Base-by-base conservation (phyloP, 441 rosid species). In the Adansonia grandidieri region DNA sequence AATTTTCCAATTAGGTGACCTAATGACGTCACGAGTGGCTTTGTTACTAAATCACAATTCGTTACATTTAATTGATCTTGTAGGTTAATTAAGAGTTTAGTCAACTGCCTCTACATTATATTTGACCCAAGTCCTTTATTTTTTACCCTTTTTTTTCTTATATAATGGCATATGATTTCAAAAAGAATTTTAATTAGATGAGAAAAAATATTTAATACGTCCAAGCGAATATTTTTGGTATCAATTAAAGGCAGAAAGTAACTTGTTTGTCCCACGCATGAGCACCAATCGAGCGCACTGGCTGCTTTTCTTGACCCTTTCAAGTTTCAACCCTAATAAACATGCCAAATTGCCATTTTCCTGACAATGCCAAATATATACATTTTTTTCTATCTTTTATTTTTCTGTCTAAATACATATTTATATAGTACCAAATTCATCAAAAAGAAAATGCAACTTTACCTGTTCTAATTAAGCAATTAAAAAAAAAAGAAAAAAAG, bases 301-400 rank as follows among this genome's bases (percentile, higher is more conserved):
- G 80, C 82, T 68, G 68, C 86, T 80, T 80, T 83, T 51, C 73
- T 72, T 83, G 86, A 83, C 83, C 24, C 15, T 45, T 2, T 60
- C 9, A 54, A 54, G 20, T 60, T 60, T 60, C 37, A 22, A 11
- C 13, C 19, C 10, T 2, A 79, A n/a, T 32, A 9, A 15, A 7
- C 6, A 9, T 14, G 19, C 6, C 5, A 3, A 37, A 37, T 37
- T 37, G 42, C 5, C 42, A 8, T 6, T 51, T 44, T 15, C 2
- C 42, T 0, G 19, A 57, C 45, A 15, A 72, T 28, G 47, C 9
- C 76, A 71, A 53, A 13, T 51, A 48, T 61, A 24, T 24, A 24
- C 28, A 24, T 11, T 19, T 60, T 60, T 19, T 20, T 50, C n/a
- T 45, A 1, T 45, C 0, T 45, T 45, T 45, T 45, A 7, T 45